These are phyloP conservation scores for Cladosporium sp. DNA, from an alignment of 2,329 filamentous ascomycete species.

Conservation along the genomic window DNA sequence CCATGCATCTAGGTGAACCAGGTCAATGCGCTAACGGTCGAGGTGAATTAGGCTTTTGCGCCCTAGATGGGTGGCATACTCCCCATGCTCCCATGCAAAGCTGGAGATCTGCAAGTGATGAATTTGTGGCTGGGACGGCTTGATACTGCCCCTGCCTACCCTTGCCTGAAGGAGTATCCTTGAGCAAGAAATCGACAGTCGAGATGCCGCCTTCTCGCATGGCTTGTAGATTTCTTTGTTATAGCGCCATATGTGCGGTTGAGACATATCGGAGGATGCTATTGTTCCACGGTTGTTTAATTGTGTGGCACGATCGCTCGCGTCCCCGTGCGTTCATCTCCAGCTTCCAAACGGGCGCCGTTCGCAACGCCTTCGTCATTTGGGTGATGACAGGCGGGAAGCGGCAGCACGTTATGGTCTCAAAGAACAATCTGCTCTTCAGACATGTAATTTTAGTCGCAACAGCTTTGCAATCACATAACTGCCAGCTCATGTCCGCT, in stretches of 20 bases:
- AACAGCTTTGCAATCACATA: slow-evolving; percentile 10
- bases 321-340: background rate
- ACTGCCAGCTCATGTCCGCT: slow-evolving; percentile 3
- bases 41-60: background rate
- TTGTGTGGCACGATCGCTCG: slow-evolving; percentile 6
- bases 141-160: background rate
- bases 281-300: slow-evolving; percentile 1
- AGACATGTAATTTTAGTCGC: slow-evolving; percentile 1
- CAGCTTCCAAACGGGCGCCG: background rate
- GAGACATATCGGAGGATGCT: slow-evolving; percentile 2
- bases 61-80: background rate
- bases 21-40: slow-evolving; percentile 3
- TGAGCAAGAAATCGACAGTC: background rate
- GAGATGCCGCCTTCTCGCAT: background rate
- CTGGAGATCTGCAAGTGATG: slow-evolving; percentile 9
- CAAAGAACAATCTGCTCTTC: slow-evolving; percentile 10
- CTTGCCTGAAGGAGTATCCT: slow-evolving; percentile 2
- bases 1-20: background rate
- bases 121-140: slow-evolving; percentile 10
- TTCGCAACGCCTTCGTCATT: slow-evolving; percentile 1
- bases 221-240: background rate
- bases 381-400: slow-evolving; percentile 9
- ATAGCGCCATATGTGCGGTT: slow-evolving; percentile 4
- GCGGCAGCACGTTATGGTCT: slow-evolving; percentile 1
- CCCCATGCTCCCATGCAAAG: slow-evolving; percentile 6